These are phyloP conservation scores for Bertia moriformis DNA, from an alignment of 2,329 filamentous ascomycete genomes.

Conservation along the genomic window DNA sequence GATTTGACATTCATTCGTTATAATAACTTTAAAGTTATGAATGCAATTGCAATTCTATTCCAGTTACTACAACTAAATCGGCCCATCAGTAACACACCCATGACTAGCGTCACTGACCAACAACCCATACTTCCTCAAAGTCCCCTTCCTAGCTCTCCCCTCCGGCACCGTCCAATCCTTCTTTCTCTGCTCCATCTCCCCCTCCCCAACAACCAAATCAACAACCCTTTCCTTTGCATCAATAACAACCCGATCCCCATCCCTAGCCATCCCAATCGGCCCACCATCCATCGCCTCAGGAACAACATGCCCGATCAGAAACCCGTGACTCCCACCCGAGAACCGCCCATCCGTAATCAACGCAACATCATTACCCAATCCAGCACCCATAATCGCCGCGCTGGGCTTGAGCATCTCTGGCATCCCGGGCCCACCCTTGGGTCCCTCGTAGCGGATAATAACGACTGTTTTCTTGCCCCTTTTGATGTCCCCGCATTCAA, in stretches of 20 bases:
- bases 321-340: conserved; percentile 71
- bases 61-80: too few relatives aligned
- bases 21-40: too few relatives aligned
- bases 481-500: conserved; percentile 66
- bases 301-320: conserved; percentile 76
- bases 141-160: conserved; percentile 27
- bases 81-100: conserved; percentile 40
- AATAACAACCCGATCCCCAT: conserved; percentile 34
- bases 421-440: conserved; percentile 87
- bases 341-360: conserved; percentile 65
- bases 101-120: conserved; percentile 40
- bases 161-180: neutral
- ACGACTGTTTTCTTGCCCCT: conserved; percentile 78
- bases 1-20: too few relatives aligned
- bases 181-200: neutral
- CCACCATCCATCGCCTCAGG: conserved; percentile 78
- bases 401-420: conserved; percentile 90
- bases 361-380: conserved; percentile 62
- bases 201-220: neutral
- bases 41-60: too few relatives aligned
- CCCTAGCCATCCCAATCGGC: conserved; percentile 66
- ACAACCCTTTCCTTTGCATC: neutral
- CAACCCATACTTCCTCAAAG: conserved; percentile 40
- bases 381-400: conserved; percentile 82
- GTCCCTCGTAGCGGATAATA: conserved; percentile 84